Base-by-base conservation (phyloP, 2,329 filamentous ascomycete genomes). In the Myriosclerotinia curreyana region DNA sequence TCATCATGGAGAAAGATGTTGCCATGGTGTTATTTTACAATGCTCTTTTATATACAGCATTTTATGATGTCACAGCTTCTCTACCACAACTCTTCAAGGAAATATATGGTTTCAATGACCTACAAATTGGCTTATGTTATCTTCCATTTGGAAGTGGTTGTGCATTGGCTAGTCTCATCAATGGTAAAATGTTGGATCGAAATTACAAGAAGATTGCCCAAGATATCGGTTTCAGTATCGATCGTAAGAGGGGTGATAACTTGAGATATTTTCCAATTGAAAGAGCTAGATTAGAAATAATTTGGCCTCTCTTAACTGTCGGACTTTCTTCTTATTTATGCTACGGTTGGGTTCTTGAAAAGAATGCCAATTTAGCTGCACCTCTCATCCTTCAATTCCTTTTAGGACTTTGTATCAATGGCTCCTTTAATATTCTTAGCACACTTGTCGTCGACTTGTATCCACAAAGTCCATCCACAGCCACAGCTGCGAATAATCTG, bases 161-260 rank as follows among this genome's bases (percentile, higher is more conserved):
- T n/a, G 75, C 81, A 15, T 70, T 79, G 1, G 77, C 81, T 73
- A 83, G 62, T 80, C 85, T 72, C 34, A 72, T 74, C n/a, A 82
- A 84, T 66, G 88, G 90, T 6, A 75, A 75, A 42, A 66, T 86
- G 11, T 73, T 86, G 0, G 85, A 88, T 58, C 64, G 84, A 80
- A 92, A 92, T 74, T 96, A 90, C 74, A 81, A 85, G 8, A 83
- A 88, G 48, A 82, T 86, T 54, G 89, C 90, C 1, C 80, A 78
- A 56, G 80, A 81, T 40, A 77, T 87, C 20, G 86, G 86, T 7
- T 79, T 92, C 64, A 77, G 79, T 2, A 82, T 91, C 67, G 83
- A 84, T 66, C 81, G 79, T 65, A 85, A 83, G 67, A 83, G 84
- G 44, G 77, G 74, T 8, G 72, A 75, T 49, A 70, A 76, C 63